Base-by-base conservation (phyloP, 768 basidiomycete species). In the Tulasnella sp. region DNA sequence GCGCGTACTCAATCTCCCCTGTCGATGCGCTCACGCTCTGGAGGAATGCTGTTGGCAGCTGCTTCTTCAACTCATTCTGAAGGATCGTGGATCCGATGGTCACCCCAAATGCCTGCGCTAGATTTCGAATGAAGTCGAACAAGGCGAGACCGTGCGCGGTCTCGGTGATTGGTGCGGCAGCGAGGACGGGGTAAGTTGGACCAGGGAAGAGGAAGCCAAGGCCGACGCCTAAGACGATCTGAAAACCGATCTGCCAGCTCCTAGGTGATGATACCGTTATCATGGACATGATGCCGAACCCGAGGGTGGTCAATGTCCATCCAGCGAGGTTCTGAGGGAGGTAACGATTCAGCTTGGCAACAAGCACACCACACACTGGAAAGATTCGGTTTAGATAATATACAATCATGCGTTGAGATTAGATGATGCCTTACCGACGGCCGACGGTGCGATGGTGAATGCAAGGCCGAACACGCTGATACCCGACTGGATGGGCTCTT, bases 11-110 rank as follows among this genome's bases (percentile, higher is more conserved):
- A 53, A 80, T 67, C 41, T 76, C 71, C 22, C 70, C 68, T 7
- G 34, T 15, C 11, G 65, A 59, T 0, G 43, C 56, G 15, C 72
- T 69, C 61, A 76, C 66, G 30, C 68, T 63, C 0, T 63, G 52
- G 17, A 69, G 27, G 51, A 79, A 76, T 1, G 65, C 68, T 2
- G 60, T 38, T 0, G 81, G 78, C 0, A 83, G 73, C 0, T 63
- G 65, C 34, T 65, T 69, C 8, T 66, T 64, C 15, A 83, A 73
- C 52, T 74, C 61, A 66, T 80, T 83, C 62, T 79, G 76, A 5
- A 83, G 70, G 46, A 82, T 71, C 0, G 76, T 72, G 15, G 71
- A 71, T 1, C 77, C 75, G 60, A 83, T 73, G 0, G 75, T 71
- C 62, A 81, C 59, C 1, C 56, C 56, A 25, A 42, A 58, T 3